phyloP scores from a whole-genome alignment of 164 flowering plant genomes.

The Cinnamomum chago region DNA sequence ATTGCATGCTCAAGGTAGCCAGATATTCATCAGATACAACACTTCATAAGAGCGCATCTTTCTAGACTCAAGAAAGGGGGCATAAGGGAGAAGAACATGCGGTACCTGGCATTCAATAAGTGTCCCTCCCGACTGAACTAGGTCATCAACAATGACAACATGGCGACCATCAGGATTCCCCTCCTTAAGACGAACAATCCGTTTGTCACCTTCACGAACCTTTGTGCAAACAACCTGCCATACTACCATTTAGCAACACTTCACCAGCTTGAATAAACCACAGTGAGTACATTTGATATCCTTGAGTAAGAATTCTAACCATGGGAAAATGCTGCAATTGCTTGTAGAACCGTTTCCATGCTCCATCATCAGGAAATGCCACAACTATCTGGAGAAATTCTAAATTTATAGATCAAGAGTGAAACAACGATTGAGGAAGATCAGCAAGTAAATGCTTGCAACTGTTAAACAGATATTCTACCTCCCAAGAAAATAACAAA shows the following conservation, averaged over 20 bases:
- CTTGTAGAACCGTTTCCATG: conserved; percentile 97
- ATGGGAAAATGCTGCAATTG: conserved; percentile 73
- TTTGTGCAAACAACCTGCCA: conserved; percentile 80
- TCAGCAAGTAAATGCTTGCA: neutral
- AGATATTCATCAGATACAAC: no score
- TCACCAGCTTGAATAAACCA: neutral
- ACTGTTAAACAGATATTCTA: no score
- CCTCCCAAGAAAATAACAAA: neutral
- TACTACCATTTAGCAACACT: neutral
- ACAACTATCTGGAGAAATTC: conserved; percentile 50
- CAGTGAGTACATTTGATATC: neutral
- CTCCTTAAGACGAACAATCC: conserved; percentile 92
- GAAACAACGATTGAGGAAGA: neutral
- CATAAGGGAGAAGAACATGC: neutral
- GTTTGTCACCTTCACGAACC: conserved; percentile 94
- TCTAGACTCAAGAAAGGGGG: neutral
- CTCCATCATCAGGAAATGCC: conserved; percentile 99
- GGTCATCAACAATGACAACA: conserved; percentile 96
- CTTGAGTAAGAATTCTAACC: conserved; percentile 31
- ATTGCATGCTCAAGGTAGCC: no score
- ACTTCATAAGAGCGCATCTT: no score
- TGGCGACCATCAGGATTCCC: conserved; percentile 84
- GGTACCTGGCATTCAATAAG: conserved; percentile 92
- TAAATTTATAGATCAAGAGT: neutral
- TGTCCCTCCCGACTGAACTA: conserved; percentile 98